Percentiles rank a stretch among this genome's conserved stretches.
These are phyloP conservation scores for Talaromyces sp. DNA, from an alignment of 2,329 filamentous ascomycete genomes.

Conservation along the genomic window DNA sequence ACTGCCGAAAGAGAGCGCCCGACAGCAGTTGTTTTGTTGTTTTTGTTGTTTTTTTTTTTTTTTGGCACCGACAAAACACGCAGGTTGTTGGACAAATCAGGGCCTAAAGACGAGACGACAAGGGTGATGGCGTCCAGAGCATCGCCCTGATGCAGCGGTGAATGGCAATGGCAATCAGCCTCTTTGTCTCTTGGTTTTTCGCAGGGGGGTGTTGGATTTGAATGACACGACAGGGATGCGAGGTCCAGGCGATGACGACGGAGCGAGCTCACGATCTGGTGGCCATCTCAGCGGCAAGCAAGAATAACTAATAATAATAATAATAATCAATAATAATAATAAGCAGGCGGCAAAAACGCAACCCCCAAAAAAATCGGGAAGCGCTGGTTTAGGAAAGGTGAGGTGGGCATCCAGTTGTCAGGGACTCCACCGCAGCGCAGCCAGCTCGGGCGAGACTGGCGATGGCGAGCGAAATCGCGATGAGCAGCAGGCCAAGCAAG, in stretches of 20 bases:
- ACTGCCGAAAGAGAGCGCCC: neutral
- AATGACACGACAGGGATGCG: neutral
- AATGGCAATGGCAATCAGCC: neutral
- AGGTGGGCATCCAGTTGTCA: slow-evolving; percentile 22
- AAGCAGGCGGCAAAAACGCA: neutral
- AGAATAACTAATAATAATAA: neutral
- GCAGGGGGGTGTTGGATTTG: neutral
- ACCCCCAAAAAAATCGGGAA: neutral
- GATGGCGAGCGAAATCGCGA: neutral
- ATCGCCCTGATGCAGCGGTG: neutral
- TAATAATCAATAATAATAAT: neutral
- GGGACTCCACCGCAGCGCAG: slow-evolving; percentile 19
- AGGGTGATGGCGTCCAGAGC: neutral
- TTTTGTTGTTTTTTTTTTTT: neutral
- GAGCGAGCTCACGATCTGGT: neutral
- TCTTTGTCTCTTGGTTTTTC: neutral
- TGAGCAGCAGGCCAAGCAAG: neutral
- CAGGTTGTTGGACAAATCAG: too few relatives aligned
- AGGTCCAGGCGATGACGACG: neutral
- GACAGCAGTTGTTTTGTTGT: neutral
- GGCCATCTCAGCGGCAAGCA: neutral
- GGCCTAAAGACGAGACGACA: neutral
- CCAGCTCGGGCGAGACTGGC: neutral
- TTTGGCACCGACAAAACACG: neutral
- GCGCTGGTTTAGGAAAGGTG: slow-evolving; percentile 12